phyloP scores from a whole-genome alignment of 371 early-diverging fungal genomes.

The Mortierella sp. region DNA sequence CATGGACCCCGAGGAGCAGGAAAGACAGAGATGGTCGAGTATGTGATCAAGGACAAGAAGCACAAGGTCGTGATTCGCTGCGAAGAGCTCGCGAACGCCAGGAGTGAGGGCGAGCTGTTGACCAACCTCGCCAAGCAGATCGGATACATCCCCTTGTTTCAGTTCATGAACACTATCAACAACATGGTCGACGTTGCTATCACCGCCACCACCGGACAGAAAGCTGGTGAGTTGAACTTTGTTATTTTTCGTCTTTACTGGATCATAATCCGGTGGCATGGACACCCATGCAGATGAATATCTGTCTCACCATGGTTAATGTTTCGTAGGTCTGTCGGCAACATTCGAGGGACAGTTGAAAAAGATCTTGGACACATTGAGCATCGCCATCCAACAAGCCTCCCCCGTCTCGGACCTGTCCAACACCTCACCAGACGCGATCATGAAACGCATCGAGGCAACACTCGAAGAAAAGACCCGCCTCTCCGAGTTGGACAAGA shows the following conservation, averaged over 20 bases:
- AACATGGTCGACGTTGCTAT: conserved; percentile 82
- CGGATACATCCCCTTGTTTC: conserved; percentile 88
- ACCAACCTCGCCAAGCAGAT: conserved; percentile 76
- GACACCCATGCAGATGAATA: too few species aligned
- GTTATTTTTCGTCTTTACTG: neutral
- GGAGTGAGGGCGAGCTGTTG: conserved; percentile 78
- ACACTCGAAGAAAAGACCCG: conserved; percentile 44
- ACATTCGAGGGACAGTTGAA: conserved; percentile 71
- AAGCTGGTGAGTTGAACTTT: conserved; percentile 65
- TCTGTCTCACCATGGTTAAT: neutral
- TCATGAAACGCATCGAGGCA: conserved; percentile 37
- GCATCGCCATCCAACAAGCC: conserved; percentile 59
- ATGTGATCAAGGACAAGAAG: conserved; percentile 63
- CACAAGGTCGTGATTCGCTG: conserved; percentile 84
- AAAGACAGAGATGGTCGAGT: conserved; percentile 67
- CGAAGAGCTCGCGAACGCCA: conserved; percentile 78
- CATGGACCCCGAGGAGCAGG: conserved; percentile 74
- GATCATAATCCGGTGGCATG: too few species aligned
- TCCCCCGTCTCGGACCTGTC: conserved; percentile 35
- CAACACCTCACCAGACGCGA: conserved; percentile 31
- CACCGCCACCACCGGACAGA: conserved; percentile 88
- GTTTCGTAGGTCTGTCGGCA: conserved; percentile 58
- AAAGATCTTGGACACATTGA: conserved; percentile 68
- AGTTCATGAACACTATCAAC: conserved; percentile 76
- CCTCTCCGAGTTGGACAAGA: conserved; percentile 39